Conservation (phyloP, 2,329 filamentous ascomycete species). For the Xylariaceae sp. region DNA sequence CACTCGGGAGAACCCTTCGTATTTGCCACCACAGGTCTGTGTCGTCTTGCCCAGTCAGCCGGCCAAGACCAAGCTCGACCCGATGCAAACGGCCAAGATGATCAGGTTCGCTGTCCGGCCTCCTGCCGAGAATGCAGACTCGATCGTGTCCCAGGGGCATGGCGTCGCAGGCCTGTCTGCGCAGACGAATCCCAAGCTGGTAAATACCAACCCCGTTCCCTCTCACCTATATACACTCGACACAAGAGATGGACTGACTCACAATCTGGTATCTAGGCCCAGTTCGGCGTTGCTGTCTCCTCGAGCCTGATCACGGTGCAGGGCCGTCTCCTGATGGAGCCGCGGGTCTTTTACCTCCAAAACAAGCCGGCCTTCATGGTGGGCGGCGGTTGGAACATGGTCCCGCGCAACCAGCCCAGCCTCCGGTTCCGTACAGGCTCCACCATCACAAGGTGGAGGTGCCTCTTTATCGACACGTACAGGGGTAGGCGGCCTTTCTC, state of each 20-base stretch:
- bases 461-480: slow-evolving; percentile 3
- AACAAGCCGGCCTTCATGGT: background rate
- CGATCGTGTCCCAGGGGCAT: slow-evolving; percentile 35
- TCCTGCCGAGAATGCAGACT: slow-evolving; percentile 4
- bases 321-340: slow-evolving; percentile 5
- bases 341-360: slow-evolving; percentile 3
- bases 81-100: slow-evolving; percentile 2
- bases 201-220: slow-evolving; percentile 5
- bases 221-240: background rate
- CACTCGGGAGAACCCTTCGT: slow-evolving; percentile 4
- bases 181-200: slow-evolving; percentile 18
- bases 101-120: slow-evolving; percentile 5
- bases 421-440: slow-evolving; percentile 1
- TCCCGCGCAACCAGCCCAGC: background rate
- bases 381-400: slow-evolving; percentile 13
- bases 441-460: background rate
- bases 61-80: slow-evolving; percentile 1
- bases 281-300: slow-evolving; percentile 38
- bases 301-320: slow-evolving; percentile 7
- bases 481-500: background rate
- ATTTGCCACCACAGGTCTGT: slow-evolving; percentile 4
- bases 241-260: background rate
- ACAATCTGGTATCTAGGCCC: slow-evolving; percentile 26
- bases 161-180: slow-evolving; percentile 41
- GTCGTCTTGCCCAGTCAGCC: slow-evolving; percentile 5